Evolutionary conservation across 192 early-diverging fungal species (phyloP).

Genomic region (Coemansia sp.): DNA sequence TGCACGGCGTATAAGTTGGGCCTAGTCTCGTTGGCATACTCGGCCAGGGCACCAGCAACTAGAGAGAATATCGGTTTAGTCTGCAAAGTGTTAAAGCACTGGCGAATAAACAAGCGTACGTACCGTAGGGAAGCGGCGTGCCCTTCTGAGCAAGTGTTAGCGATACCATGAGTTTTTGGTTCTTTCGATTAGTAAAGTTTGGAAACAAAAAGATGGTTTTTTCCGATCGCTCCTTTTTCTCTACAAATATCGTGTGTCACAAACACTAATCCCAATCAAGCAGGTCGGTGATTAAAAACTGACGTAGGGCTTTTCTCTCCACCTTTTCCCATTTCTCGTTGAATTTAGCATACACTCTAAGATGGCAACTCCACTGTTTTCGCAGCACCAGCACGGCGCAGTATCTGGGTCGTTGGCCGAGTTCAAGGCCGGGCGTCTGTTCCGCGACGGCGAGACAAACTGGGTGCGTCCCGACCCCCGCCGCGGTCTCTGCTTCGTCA

Average conservation of each 20-base stretch:
- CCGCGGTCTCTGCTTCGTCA: slow-evolving; percentile 58
- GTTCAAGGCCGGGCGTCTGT: slow-evolving; percentile 74
- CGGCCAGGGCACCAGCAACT: slow-evolving; percentile 57
- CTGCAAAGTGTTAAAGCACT: no score
- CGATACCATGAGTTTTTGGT: slow-evolving; percentile 32
- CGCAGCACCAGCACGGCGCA: slow-evolving; percentile 17
- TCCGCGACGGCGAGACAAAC: slow-evolving; percentile 63
- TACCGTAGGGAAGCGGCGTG: slow-evolving; percentile 56
- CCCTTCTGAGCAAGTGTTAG: slow-evolving; percentile 65
- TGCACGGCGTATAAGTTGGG: slow-evolving; percentile 36
- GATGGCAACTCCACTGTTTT: slow-evolving; percentile 35
- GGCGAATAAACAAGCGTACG: background rate
- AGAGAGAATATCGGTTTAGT: background rate
- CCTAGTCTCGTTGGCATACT: slow-evolving; percentile 46
- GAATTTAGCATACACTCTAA: slow-evolving; percentile 3
- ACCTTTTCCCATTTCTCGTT: background rate
- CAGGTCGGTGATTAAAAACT: background rate
- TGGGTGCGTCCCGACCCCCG: slow-evolving; percentile 72
- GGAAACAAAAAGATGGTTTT: no score
- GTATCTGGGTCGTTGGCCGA: slow-evolving; percentile 41
- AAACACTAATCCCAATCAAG: no score
- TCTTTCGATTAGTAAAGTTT: background rate
- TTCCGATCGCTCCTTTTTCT: no score
- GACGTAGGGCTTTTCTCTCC: background rate
- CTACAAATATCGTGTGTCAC: no score